phyloP scores from a whole-genome alignment of 805 yeast genomes.

The fission yeast (Schizosaccharomyces pombe) region DNA sequence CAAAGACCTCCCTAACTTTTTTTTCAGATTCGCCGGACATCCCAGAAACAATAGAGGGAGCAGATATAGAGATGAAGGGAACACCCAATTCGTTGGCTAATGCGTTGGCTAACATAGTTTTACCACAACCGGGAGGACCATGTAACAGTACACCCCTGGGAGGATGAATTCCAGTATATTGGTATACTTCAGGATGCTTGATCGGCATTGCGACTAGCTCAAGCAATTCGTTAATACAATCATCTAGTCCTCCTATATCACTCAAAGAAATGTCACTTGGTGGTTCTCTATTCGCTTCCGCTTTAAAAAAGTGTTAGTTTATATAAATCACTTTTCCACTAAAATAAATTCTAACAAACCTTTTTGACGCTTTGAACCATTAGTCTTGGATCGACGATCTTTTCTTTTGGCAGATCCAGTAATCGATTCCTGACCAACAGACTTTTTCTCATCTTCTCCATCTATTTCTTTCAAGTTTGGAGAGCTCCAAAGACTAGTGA shows the following conservation, averaged over 20 bases:
- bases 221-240: constrained; percentile 61
- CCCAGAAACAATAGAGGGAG: constrained; percentile 91
- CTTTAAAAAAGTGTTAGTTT: no score
- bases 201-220: constrained; percentile 83
- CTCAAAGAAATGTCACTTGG: constrained; percentile 39
- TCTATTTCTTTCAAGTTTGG: not conserved
- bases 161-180: constrained; percentile 76
- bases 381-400: not conserved
- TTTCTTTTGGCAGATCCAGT: not conserved
- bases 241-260: constrained; percentile 74
- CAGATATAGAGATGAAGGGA: constrained; percentile 74
- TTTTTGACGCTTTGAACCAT: not conserved
- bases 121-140: constrained; percentile 99
- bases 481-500: constrained; percentile 41
- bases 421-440: not conserved
- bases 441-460: constrained; percentile 10
- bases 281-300: constrained; percentile 15
- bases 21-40: constrained; percentile 99
- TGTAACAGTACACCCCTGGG: constrained; percentile 73
- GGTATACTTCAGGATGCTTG: constrained; percentile 75
- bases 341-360: not conserved
- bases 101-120: constrained; percentile 88
- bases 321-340: not conserved
- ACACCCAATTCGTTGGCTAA: constrained; percentile 78
- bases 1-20: constrained; percentile 75